A percentile compares a stretch with the other conserved stretches of the same genome.
Evolutionary conservation across 805 yeast species (phyloP).

Genomic region (Suhomyces tanzawaensis): DNA sequence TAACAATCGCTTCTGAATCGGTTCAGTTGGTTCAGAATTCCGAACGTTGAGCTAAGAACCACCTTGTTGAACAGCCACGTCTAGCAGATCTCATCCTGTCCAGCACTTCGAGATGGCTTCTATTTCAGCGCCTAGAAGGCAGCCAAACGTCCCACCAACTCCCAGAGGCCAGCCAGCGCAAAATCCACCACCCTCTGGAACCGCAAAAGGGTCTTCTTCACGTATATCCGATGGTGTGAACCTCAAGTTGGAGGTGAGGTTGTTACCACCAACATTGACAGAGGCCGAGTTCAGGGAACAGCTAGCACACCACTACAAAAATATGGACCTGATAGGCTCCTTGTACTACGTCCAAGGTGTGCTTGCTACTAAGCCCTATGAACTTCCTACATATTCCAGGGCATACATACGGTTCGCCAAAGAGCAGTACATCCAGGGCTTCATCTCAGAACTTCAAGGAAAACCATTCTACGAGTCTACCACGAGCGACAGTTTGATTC

Average conservation of each 20-base stretch:
- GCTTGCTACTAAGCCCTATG: conserved; percentile 15
- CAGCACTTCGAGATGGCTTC: no score
- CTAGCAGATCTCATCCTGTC: no score
- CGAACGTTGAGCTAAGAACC: no score
- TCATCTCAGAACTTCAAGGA: conserved; percentile 10
- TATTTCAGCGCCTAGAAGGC: no score
- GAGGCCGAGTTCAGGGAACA: conserved; percentile 17
- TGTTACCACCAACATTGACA: conserved; percentile 23
- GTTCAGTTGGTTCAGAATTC: no score
- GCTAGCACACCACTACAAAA: conserved; percentile 15
- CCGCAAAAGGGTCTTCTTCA: no score
- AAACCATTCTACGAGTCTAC: conserved; percentile 25
- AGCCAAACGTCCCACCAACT: no score
- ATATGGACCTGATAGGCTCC: conserved; percentile 1
- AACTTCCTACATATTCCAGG: conserved; percentile 17
- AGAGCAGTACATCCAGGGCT: conserved; percentile 7
- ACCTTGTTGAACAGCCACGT: no score
- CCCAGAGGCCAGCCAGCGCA: no score
- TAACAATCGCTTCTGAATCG: no score
- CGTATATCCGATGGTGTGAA: no score
- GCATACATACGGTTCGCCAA: conserved; percentile 16
- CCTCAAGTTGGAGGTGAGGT: conserved; percentile 16
- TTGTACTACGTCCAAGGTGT: conserved; percentile 18
- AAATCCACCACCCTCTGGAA: no score
- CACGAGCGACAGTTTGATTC: conserved; percentile 27